Evolutionary conservation across 2,329 filamentous ascomycete genomes (phyloP).

Genomic region (Penicillium oxalicum): DNA sequence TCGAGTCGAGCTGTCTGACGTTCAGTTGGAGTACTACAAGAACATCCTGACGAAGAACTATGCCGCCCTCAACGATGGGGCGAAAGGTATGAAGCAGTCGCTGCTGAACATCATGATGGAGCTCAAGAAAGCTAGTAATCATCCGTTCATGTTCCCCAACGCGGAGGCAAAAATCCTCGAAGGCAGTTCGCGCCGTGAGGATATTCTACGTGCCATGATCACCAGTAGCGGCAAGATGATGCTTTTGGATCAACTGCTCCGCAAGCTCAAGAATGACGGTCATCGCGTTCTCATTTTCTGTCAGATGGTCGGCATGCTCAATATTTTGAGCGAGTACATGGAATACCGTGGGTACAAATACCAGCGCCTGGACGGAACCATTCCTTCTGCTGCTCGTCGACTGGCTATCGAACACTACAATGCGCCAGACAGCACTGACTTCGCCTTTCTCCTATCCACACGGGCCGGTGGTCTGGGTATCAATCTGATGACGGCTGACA

Average conservation of each 20-base stretch:
- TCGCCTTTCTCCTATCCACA: slow-evolving; percentile 92
- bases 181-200: slow-evolving; percentile 75
- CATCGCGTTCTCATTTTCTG: slow-evolving; percentile 98
- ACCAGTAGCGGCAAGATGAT: slow-evolving; percentile 99
- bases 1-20: slow-evolving; percentile 90
- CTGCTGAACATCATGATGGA: slow-evolving; percentile 99
- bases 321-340: slow-evolving; percentile 91
- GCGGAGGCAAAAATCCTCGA: slow-evolving; percentile 84
- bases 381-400: slow-evolving; percentile 77
- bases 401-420: slow-evolving; percentile 99
- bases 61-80: slow-evolving; percentile 82
- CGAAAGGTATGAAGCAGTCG: slow-evolving; percentile 87
- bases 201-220: slow-evolving; percentile 85
- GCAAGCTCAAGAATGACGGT: slow-evolving; percentile 86
- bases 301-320: slow-evolving; percentile 98
- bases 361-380: slow-evolving; percentile 91
- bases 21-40: slow-evolving; percentile 97
- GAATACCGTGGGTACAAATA: slow-evolving; percentile 90
- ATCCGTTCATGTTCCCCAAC: slow-evolving; percentile 95
- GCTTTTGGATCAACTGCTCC: slow-evolving; percentile 89
- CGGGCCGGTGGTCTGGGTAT: slow-evolving; percentile 96
- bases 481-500: slow-evolving; percentile 98
- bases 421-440: slow-evolving; percentile 89
- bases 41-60: slow-evolving; percentile 98
- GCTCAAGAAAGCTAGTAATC: slow-evolving; percentile 97